Evolutionary conservation across 257 asterid species (phyloP).

Genomic region (Nyctanthes arbortristis): DNA sequence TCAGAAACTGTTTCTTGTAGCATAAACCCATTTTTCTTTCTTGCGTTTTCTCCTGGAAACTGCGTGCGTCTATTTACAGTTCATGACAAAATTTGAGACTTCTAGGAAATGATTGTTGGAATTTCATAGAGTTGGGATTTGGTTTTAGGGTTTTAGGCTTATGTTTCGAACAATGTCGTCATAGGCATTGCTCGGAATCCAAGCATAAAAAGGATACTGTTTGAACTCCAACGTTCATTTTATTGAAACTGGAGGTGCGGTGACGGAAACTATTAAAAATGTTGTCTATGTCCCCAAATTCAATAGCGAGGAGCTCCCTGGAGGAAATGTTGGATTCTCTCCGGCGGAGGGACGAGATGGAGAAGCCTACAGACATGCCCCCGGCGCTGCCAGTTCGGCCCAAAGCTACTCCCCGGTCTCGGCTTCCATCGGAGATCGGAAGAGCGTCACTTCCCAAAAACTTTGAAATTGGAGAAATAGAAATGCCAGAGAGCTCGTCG

Average conservation of each 20-base stretch:
- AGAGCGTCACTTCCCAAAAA: constrained; percentile 48
- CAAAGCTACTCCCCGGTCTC: constrained; percentile 51
- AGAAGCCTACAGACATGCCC: constrained; percentile 65
- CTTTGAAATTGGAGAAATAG: constrained; percentile 33
- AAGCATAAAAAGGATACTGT: neutral
- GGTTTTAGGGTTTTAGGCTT: constrained; percentile 37
- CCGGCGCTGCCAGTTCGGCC: constrained; percentile 93
- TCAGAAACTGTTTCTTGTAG: neutral
- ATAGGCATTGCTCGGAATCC: constrained; percentile 38
- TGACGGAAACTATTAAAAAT: constrained; percentile 25
- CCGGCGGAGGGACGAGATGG: constrained; percentile 56
- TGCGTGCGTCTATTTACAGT: constrained; percentile 16
- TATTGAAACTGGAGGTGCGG: constrained; percentile 23
- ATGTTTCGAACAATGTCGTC: constrained; percentile 31
- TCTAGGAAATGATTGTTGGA: constrained; percentile 14
- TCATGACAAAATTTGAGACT: neutral
- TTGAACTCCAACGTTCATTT: neutral
- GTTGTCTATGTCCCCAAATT: constrained; percentile 64
- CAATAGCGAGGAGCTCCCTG: constrained; percentile 71
- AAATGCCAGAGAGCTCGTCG: constrained; percentile 25
- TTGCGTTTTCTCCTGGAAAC: neutral
- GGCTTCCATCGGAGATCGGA: constrained; percentile 67
- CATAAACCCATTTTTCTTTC: constrained; percentile 31
- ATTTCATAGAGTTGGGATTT: constrained; percentile 15
- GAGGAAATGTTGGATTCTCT: constrained; percentile 95